Conservation (phyloP, 371 early-diverging fungal genomes). For the Mucor lusitanicus region DNA sequence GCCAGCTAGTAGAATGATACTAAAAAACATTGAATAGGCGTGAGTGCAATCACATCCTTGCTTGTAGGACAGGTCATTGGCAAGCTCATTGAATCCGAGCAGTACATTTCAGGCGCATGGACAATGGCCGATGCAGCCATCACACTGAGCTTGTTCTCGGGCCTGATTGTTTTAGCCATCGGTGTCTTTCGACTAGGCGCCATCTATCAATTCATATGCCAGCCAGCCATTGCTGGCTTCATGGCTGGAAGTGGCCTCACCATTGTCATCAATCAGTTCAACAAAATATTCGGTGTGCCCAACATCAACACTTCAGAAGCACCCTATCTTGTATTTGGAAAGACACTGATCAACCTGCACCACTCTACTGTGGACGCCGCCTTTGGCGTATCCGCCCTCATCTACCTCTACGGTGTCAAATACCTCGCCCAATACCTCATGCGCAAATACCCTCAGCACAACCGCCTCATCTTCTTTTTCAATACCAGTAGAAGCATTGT, state of each 20-base stretch:
- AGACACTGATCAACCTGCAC: conserved; percentile 49
- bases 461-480: conserved; percentile 48
- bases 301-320: conserved; percentile 63
- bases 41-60: conserved; percentile 84
- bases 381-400: conserved; percentile 59
- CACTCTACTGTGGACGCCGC: conserved; percentile 58
- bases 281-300: conserved; percentile 73
- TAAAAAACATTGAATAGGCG: conserved; percentile 27
- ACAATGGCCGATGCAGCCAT: conserved; percentile 42
- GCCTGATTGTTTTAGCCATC: conserved; percentile 64
- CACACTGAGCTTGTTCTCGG: conserved; percentile 62
- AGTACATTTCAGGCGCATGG: conserved; percentile 40
- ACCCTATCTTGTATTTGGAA: conserved; percentile 61
- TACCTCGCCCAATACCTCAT: conserved; percentile 40
- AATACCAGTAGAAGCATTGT: conserved; percentile 69
- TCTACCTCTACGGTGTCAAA: conserved; percentile 47
- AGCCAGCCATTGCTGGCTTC: conserved; percentile 74
- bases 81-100: conserved; percentile 41
- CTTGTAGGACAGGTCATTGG: conserved; percentile 67
- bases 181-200: conserved; percentile 79
- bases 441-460: conserved; percentile 35
- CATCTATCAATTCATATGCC: conserved; percentile 82
- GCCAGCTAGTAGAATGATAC: neutral
- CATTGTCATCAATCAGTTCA: conserved; percentile 80
- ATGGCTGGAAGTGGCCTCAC: conserved; percentile 75